phyloP scores from a whole-genome alignment of 2,329 filamentous ascomycete genomes.

The Leptographium galeiforme region DNA sequence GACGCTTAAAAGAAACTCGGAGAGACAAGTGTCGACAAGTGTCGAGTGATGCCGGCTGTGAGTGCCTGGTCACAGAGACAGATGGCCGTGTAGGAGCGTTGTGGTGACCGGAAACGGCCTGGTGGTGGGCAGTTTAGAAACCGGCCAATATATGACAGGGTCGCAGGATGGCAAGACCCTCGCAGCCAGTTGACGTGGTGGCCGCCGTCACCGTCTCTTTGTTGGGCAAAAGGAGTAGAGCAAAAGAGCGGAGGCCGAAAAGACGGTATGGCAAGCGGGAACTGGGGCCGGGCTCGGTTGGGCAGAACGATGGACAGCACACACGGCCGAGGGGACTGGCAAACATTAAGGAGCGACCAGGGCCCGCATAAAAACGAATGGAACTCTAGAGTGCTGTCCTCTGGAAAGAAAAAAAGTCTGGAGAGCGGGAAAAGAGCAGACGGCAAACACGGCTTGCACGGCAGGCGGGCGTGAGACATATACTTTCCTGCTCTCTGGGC shows the following conservation, averaged over 20 bases:
- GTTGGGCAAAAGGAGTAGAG: neutral
- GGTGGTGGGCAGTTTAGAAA: neutral
- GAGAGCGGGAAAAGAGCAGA: too few relatives aligned
- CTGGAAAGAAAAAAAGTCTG: too few relatives aligned
- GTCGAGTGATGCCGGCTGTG: neutral
- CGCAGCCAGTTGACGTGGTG: neutral
- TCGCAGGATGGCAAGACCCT: neutral
- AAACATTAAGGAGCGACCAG: neutral
- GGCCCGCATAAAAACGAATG: neutral
- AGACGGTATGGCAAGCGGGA: neutral
- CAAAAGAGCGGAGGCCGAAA: conserved; percentile 1
- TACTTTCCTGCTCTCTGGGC: too few relatives aligned
- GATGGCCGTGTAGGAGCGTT: neutral
- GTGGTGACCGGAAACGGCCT: neutral
- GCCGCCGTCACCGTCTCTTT: neutral
- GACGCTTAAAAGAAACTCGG: neutral
- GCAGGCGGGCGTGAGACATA: too few relatives aligned
- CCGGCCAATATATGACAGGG: neutral
- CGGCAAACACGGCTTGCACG: too few relatives aligned
- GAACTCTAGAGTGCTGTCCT: too few relatives aligned
- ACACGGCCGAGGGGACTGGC: neutral
- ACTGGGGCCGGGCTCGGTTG: neutral
- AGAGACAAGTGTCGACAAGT: neutral
- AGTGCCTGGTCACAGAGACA: neutral
- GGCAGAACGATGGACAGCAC: neutral